Evolutionary conservation across 148 eudicot genomes (phyloP), one percentile per base, ranked within the genome.

Genomic region (Vaccinium macrocarpon): DNA sequence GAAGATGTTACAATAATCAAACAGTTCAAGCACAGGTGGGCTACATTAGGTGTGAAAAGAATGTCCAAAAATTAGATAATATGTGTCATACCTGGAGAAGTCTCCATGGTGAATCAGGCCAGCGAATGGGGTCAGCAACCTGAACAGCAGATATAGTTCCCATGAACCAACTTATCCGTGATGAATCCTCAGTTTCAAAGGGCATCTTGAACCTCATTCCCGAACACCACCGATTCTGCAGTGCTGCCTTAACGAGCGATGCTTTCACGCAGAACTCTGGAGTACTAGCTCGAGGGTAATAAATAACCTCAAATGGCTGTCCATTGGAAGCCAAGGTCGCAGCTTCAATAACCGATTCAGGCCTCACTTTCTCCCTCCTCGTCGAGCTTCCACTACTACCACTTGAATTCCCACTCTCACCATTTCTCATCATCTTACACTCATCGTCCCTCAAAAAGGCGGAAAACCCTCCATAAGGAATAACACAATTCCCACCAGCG

Each of bases 181-280:
- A 94, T 6, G 98, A 94, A 82, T 96, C 99, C 90, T 96, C 98
- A 0, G 99, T 96, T 83, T 96, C 99, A 85, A 94, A 94, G 35
- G 98, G 92, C 99, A 96, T 96, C 88, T 93, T 94, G 85, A 96
- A 94, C 90, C 99, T 90, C 98, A 94, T 96, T 61, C 98, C 99
- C 2, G 94, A 81, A 84, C 95, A 93, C 99, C 99, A 96, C 18
- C 93, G 89, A 21, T 90, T 88, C 81, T 91, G 93, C 88, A 93
- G 59, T 10, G 99, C 94, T 12, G 94, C 84, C 84, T 91, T 93
- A 18, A 96, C 95, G 53, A 88, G 90, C 19, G 90, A 86, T 14
- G 97, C 94, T 85, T 92, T 94, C 75, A 96, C 97, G 38, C 93
- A 93, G 84, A 96, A 96, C 89, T 96, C 98, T 0, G 98, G 99